phyloP scores from a whole-genome alignment of 148 eudicot genomes.

The Limonium bicolor region DNA sequence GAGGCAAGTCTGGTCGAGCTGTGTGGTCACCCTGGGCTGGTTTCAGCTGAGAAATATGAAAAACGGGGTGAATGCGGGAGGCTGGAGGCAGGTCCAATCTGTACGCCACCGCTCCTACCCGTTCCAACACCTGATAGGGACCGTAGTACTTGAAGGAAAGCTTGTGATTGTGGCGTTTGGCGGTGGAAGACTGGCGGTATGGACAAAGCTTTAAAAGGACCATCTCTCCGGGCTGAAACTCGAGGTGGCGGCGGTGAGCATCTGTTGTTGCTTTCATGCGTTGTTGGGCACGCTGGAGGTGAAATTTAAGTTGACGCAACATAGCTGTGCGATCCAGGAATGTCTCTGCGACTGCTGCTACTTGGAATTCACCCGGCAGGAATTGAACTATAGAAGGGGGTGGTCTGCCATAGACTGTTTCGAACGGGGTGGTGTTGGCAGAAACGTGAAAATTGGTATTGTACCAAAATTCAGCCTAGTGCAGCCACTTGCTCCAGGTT shows the following conservation, averaged over 20 bases:
- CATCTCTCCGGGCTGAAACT: not conserved
- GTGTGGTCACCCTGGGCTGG: not conserved
- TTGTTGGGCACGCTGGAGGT: not conserved
- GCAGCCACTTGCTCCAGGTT: not conserved
- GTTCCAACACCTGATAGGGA: not conserved
- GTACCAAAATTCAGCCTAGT: not conserved
- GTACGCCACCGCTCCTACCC: not conserved
- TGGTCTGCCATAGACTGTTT: not conserved
- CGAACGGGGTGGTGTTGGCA: not conserved
- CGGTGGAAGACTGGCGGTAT: not conserved
- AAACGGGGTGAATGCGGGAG: not conserved
- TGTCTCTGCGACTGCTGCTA: not conserved
- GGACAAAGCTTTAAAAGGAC: not conserved
- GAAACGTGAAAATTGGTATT: not conserved
- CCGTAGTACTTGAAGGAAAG: not conserved
- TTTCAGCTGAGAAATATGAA: conserved; percentile 1
- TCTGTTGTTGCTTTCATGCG: not conserved
- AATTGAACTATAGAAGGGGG: not conserved
- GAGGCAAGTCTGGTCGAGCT: not conserved
- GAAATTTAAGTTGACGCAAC: not conserved
- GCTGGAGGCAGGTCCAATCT: not conserved
- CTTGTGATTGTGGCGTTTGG: not conserved
- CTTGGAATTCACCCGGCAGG: not conserved
- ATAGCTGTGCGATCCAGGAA: not conserved
- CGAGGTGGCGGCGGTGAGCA: not conserved